Conservation (phyloP, 495 filamentous ascomycete genomes). For the Tuber umbilicatum region DNA sequence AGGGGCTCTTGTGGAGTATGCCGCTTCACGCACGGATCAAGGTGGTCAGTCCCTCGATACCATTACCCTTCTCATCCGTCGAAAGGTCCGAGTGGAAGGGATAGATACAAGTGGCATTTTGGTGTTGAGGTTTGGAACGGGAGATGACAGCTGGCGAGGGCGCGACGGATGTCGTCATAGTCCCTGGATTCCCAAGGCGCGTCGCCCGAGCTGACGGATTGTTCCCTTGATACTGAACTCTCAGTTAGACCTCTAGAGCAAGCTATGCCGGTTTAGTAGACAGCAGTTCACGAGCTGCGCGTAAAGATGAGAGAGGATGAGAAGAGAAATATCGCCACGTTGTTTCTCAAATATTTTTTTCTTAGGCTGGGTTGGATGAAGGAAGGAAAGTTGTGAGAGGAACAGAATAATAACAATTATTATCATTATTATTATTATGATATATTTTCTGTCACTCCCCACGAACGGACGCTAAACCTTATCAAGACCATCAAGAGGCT, state of each 20-base stretch:
- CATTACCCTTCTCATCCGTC: neutral
- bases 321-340: neutral
- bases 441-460: neutral
- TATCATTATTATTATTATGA: neutral
- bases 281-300: neutral
- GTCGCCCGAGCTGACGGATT: neutral
- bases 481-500: slow-evolving; percentile 5
- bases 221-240: neutral
- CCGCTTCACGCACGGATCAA: neutral
- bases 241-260: neutral
- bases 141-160: neutral
- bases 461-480: slow-evolving; percentile 13
- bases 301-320: neutral
- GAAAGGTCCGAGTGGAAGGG: neutral
- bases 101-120: neutral
- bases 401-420: too few relatives aligned
- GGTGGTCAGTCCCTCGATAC: neutral
- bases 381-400: slow-evolving; percentile 24
- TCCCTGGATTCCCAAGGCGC: neutral
- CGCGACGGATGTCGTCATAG: neutral
- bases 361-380: neutral
- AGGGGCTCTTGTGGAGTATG: neutral
- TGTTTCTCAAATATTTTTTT: neutral
- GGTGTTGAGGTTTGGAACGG: neutral
- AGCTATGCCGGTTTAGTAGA: neutral